phyloP scores from a whole-genome alignment of 768 basidiomycete species.

The Hirschioporus abietinus region DNA sequence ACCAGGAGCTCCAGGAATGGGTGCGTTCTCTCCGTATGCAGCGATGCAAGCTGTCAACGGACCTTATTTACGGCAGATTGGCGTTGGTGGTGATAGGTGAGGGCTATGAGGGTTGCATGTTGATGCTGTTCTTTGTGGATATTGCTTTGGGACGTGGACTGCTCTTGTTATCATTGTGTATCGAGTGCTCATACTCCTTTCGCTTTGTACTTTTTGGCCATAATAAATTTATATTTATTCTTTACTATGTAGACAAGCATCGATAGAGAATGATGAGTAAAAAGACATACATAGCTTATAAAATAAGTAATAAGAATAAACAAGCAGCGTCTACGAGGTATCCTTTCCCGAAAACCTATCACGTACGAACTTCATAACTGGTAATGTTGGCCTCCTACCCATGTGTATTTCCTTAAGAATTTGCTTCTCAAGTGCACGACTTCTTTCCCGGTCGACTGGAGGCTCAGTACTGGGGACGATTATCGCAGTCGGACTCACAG shows the following conservation, averaged over 20 bases:
- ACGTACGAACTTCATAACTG: neutral
- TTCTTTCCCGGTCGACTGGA: neutral
- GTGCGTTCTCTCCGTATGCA: conserved; percentile 45
- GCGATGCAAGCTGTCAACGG: conserved; percentile 49
- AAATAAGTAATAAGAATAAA: neutral
- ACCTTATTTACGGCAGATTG: conserved; percentile 48
- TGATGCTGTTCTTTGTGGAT: neutral
- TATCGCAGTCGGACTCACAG: neutral
- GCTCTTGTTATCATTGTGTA: conserved; percentile 4
- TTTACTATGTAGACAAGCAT: neutral
- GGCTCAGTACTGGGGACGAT: neutral
- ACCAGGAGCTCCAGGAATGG: conserved; percentile 42
- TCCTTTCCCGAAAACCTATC: neutral
- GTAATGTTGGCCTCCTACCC: neutral
- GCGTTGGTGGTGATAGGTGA: conserved; percentile 4
- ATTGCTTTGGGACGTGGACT: neutral
- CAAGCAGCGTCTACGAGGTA: neutral
- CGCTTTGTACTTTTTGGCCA: neutral
- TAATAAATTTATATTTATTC: neutral
- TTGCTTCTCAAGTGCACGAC: neutral
- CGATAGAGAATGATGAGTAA: too few relatives aligned
- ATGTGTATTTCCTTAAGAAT: neutral
- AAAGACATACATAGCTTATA: neutral
- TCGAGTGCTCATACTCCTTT: conserved; percentile 2
- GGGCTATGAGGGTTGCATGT: neutral